Base-by-base conservation (phyloP, 1,284 basidiomycete genomes). In the Apiotrichum gracile region DNA sequence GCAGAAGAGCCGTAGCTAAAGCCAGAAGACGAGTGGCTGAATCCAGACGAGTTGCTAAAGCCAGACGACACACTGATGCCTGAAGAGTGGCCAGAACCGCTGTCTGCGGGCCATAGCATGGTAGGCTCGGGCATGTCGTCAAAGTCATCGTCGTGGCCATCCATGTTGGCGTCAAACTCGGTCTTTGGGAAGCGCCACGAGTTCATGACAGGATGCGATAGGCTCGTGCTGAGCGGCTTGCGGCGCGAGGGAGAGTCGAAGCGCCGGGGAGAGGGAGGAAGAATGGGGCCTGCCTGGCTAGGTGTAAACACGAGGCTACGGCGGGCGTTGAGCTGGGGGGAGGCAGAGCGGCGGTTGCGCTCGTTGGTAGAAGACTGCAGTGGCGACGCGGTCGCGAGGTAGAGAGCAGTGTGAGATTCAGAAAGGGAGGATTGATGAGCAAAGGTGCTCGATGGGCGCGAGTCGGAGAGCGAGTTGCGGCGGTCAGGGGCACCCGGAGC, bases 351-450 rank as follows among this genome's bases (percentile, higher is more conserved):
- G 26, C 67, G 56, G 31, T 55, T 54, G 22, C 59, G 51, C n/a
- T 45, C 43, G 31, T 43, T 44, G 19, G 22, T 38, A 17, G 42
- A 33, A 17, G 52, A 21, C 7, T 53, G 29, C 7, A 49, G 21
- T 3, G 70, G 70, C 19, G 70, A 73, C 5, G 71, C 71, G 14
- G 71, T 72, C 12, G 68, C 69, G 34, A 72, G 64, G 49, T 72
- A 72, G 13, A 73, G 51, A 6, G 68, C 68, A 7, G 71, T 73
- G 52, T 73, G 71, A 1, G 69, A 72, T 60, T 73, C 71, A 17
- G 72, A 72, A 4, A 72, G 54, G 2, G 69, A 72, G 6, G 70
- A 66, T 47, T 68, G 65, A 46, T 73, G 70, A 17, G 29, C 65
- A 45, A 65, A 64, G 27, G 64, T 40, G 31, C 54, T 62, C 13